These are phyloP conservation scores for Malassezia furfur DNA, from an alignment of 1,284 basidiomycete genomes.

Conservation along the genomic window DNA sequence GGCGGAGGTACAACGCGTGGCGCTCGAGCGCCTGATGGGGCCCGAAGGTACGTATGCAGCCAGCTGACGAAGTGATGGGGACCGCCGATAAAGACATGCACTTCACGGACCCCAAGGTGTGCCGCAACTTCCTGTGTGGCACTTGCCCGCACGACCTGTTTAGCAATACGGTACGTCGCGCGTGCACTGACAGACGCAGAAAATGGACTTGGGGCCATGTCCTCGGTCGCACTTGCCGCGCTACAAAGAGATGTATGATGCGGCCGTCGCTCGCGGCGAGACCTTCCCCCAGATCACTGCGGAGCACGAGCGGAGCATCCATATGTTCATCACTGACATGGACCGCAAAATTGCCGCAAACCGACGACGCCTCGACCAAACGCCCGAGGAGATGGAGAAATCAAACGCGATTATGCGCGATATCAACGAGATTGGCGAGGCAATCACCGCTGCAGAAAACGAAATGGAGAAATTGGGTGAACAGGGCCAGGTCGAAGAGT, in stretches of 20 bases:
- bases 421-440: conserved; percentile 96
- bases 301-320: conserved; percentile 80
- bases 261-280: conserved; percentile 61
- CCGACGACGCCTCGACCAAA: conserved; percentile 92
- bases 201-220: conserved; percentile 98
- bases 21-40: conserved; percentile 60
- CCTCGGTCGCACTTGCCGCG: conserved; percentile 92
- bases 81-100: conserved; percentile 56
- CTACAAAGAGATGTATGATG: conserved; percentile 80
- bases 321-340: conserved; percentile 92
- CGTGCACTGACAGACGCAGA: conserved; percentile 54
- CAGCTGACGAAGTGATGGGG: conserved; percentile 33
- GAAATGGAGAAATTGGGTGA: conserved; percentile 96
- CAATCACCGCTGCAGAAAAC: conserved; percentile 93
- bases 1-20: conserved; percentile 78
- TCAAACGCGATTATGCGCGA: conserved; percentile 98
- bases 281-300: conserved; percentile 39
- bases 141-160: conserved; percentile 95
- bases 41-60: conserved; percentile 17
- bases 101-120: conserved; percentile 98
- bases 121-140: conserved; percentile 93
- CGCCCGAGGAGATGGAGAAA: conserved; percentile 97
- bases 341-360: conserved; percentile 88
- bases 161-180: conserved; percentile 76
- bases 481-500: conserved; percentile 95